Evolutionary conservation across 257 asterid species (phyloP).

Genomic region (Fraxinus cuspidata): DNA sequence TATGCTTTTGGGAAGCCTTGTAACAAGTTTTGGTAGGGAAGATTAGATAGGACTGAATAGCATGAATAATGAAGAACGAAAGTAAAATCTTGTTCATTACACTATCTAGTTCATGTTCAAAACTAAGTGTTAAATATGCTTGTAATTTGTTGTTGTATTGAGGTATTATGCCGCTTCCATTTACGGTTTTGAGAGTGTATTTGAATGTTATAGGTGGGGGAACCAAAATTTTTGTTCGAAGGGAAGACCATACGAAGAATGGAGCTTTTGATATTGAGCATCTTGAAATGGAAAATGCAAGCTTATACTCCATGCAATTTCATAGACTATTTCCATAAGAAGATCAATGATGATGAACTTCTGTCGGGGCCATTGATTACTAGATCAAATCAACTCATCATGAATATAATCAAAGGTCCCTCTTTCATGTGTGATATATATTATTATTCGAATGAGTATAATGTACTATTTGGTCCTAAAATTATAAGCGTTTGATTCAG

Average conservation of each 20-base stretch:
- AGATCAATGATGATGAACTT: slow-evolving; percentile 37
- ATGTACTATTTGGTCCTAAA: neutral
- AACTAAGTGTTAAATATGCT: neutral
- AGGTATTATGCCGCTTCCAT: neutral
- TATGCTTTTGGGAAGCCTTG: neutral
- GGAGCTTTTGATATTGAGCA: slow-evolving; percentile 69
- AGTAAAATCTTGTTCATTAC: too few species aligned
- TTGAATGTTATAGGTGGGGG: slow-evolving; percentile 52
- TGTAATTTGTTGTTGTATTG: neutral
- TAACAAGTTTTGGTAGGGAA: neutral
- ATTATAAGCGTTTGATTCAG: slow-evolving; percentile 25
- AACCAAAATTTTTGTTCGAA: slow-evolving; percentile 55
- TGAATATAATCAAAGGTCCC: slow-evolving; percentile 59
- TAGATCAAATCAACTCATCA: slow-evolving; percentile 52
- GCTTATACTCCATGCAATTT: slow-evolving; percentile 68
- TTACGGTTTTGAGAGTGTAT: slow-evolving; percentile 9
- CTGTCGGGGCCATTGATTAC: slow-evolving; percentile 35
- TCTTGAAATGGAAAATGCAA: slow-evolving; percentile 69
- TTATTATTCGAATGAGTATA: slow-evolving; percentile 8
- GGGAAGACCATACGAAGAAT: slow-evolving; percentile 62
- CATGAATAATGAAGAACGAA: neutral
- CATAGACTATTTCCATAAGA: slow-evolving; percentile 58
- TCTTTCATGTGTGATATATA: neutral
- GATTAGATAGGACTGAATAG: neutral
- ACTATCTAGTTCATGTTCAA: neutral